Evolutionary conservation across 805 yeast species (phyloP).

Genomic region (Suhomyces pyralidae): DNA sequence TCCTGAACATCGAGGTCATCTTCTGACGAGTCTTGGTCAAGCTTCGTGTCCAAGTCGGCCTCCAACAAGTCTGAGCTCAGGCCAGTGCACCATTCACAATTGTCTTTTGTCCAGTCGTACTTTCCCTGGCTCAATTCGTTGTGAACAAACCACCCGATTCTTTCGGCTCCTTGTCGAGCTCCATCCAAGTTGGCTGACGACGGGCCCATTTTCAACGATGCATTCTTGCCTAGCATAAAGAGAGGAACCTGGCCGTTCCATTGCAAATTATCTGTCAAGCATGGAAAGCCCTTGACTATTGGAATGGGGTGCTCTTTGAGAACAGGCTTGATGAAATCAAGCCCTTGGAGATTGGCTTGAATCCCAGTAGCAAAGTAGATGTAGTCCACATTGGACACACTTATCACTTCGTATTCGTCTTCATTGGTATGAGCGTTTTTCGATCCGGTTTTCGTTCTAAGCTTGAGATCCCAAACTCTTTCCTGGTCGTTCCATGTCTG

Average conservation of each 20-base stretch:
- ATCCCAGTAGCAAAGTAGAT: constrained; percentile 44
- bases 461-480: constrained; percentile 22
- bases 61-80: neutral
- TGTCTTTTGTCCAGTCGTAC: constrained; percentile 7
- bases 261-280: constrained; percentile 43
- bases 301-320: constrained; percentile 26
- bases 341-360: constrained; percentile 22
- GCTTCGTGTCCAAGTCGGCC: constrained; percentile 2
- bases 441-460: constrained; percentile 7
- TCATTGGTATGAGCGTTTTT: constrained; percentile 6
- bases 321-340: constrained; percentile 31
- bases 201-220: constrained; percentile 42
- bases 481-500: constrained; percentile 23
- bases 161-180: constrained; percentile 44
- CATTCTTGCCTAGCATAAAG: constrained; percentile 43
- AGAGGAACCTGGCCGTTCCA: constrained; percentile 40
- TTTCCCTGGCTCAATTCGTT: constrained; percentile 13
- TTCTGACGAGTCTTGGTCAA: neutral
- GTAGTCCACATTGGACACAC: constrained; percentile 23
- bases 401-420: constrained; percentile 1
- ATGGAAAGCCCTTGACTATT: constrained; percentile 37
- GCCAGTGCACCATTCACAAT: constrained; percentile 4
- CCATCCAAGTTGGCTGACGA: constrained; percentile 47
- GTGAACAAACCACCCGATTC: constrained; percentile 39
- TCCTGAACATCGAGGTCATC: neutral